These are phyloP conservation scores for Talaromyces trachyspermus DNA, from an alignment of 495 filamentous ascomycete species.

Conservation along the genomic window DNA sequence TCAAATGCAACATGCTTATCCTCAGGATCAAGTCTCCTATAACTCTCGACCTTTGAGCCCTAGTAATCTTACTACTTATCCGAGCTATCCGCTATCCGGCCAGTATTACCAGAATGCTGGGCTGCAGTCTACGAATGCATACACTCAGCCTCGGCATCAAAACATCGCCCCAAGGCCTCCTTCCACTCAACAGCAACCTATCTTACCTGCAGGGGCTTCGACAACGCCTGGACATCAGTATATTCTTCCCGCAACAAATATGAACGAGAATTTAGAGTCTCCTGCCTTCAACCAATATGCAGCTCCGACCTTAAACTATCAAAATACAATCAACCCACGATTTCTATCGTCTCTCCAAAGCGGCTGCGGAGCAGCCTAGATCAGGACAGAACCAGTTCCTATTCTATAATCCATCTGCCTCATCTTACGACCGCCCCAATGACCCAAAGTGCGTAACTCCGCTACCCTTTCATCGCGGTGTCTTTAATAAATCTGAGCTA, in stretches of 20 bases:
- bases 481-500: background rate
- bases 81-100: conserved; percentile 24
- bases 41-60: conserved; percentile 24
- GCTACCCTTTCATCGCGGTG: background rate
- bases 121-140: background rate
- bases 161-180: conserved; percentile 1
- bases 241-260: conserved; percentile 1
- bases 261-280: background rate
- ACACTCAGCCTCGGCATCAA: conserved; percentile 12
- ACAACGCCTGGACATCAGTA: conserved; percentile 5
- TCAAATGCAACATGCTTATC: conserved; percentile 25
- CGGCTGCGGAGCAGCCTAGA: conserved; percentile 13
- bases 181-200: conserved; percentile 2
- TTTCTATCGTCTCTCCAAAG: conserved; percentile 23
- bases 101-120: conserved; percentile 22
- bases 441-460: conserved; percentile 20
- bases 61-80: conserved; percentile 27
- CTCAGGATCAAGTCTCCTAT: conserved; percentile 27
- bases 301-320: conserved; percentile 17
- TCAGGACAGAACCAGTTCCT: conserved; percentile 21
- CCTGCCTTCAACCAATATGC: conserved; percentile 21
- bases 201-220: background rate
- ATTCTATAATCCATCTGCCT: conserved; percentile 18
- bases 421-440: conserved; percentile 19
- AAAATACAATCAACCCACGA: conserved; percentile 36